Evolutionary conservation across 352 stramenopile genomes (phyloP), one percentile per base, ranked within the genome.

Genomic region (Globisporangium okanoganense): DNA sequence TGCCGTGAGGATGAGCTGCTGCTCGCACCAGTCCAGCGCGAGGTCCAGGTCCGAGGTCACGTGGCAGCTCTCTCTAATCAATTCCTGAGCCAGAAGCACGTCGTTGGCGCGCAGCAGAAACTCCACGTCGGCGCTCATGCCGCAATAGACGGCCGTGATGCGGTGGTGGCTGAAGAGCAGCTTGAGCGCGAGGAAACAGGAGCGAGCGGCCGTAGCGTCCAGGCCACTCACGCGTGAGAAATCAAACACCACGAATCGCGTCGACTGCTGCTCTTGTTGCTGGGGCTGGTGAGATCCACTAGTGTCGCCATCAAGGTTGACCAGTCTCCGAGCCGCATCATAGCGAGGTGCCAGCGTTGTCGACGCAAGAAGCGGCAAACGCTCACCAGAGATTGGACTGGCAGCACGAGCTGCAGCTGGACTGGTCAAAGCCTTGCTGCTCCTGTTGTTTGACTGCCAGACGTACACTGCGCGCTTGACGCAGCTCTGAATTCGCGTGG

Each of bases 151-250:
- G 35, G 76, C 73, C 22, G 69, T 72, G 48, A 90, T 69, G 2
- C 70, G 66, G 56, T 79, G 71, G 5, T 75, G 67, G 35, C 65
- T 68, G 31, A 90, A 85, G 2, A 86, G 69, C 45, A 85, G 66
- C 48, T 90, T 88, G 13, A 92, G 67, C 20, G 76, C 73, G 24
- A 88, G 65, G 53, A 92, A 92, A 49, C 82, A 90, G 1, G 77
- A 87, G 7, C 83, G 66, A 2, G 82, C 79, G 16, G 85, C 84
- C 4, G 85, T 95, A 12, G 82, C 81, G 58, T 95, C 85, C 64
- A 95, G 75, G 1, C 85, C 85, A 4, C 70, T 92, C n/a, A 94
- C 85, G 50, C 73, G 70, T 18, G 77, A 74, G 56, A 95, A 93
- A 58, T 94, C 83, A 29, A 95, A 70, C 35, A 95, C 75, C 53